Evolutionary conservation across 345 rosid genomes (phyloP).

Genomic region (Salix dunnii): DNA sequence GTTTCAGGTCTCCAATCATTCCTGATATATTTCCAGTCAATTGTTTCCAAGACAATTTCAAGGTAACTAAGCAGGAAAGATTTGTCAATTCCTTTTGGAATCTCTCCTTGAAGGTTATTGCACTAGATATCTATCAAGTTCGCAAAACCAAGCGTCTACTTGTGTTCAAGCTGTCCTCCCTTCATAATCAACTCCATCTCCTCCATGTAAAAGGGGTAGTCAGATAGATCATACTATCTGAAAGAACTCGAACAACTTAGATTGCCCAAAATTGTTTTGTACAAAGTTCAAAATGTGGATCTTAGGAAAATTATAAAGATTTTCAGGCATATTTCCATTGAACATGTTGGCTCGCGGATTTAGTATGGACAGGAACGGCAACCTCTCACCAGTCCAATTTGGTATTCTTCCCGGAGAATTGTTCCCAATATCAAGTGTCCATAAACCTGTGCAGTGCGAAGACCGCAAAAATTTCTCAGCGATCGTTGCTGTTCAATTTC

Average conservation of each 20-base stretch:
- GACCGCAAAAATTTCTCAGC: conserved; percentile 14
- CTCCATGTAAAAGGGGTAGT: neutral
- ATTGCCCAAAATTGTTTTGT: conserved; percentile 12
- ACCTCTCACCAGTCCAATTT: conserved; percentile 8
- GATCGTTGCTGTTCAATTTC: conserved; percentile 16
- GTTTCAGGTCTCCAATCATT: conserved; percentile 7
- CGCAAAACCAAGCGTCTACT: conserved; percentile 4
- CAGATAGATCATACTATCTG: conserved; percentile 1
- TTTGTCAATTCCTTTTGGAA: conserved; percentile 8
- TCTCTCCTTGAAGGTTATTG: conserved; percentile 11
- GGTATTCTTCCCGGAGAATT: neutral
- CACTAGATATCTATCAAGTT: conserved; percentile 10
- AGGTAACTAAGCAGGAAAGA: neutral
- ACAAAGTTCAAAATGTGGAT: conserved; percentile 18
- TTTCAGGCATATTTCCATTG: conserved; percentile 12
- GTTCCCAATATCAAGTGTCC: conserved; percentile 10
- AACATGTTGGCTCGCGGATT: conserved; percentile 13
- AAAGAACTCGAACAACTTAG: neutral
- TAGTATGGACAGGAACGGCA: neutral
- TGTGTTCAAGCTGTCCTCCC: conserved; percentile 11
- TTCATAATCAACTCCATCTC: conserved; percentile 10
- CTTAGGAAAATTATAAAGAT: conserved; percentile 4
- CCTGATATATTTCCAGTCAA: conserved; percentile 9
- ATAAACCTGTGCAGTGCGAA: conserved; percentile 1
- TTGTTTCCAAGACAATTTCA: conserved; percentile 16